Conservation (phyloP, 2,329 filamentous ascomycete species). For the Teratosphaeria pseudoeucalypti region DNA sequence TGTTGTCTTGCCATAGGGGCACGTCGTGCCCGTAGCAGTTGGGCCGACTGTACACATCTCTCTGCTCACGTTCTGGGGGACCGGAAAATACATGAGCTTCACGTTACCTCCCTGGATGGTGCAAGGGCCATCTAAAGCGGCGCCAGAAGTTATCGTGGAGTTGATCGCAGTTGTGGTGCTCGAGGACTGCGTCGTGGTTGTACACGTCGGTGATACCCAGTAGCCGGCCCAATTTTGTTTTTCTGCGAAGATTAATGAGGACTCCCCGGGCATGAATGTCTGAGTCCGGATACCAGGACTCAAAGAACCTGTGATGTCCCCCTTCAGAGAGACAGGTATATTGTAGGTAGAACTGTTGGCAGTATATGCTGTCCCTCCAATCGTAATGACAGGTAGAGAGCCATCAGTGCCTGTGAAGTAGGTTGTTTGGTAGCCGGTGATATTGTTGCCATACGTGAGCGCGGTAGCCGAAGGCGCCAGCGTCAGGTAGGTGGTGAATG, state of each 20-base stretch:
- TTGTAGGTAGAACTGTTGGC: neutral
- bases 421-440: neutral
- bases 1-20: neutral
- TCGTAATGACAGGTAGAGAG: neutral
- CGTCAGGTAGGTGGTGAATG: neutral
- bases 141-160: neutral
- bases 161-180: neutral
- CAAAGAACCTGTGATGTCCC: neutral
- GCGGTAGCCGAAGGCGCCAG: neutral
- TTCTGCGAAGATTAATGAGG: neutral
- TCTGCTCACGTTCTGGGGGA: neutral
- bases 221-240: neutral
- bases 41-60: neutral
- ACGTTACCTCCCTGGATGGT: neutral
- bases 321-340: neutral
- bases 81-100: neutral
- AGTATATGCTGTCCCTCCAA: neutral
- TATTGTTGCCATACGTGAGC: neutral
- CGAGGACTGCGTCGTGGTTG: neutral
- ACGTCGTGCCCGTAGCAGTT: neutral
- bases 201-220: neutral
- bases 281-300: neutral
- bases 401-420: neutral
- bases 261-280: neutral
- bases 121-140: neutral